Evolutionary conservation across 2,329 filamentous ascomycete genomes (phyloP), one percentile per base, ranked within the genome.

Genomic region (Camptophora hylomeconis): DNA sequence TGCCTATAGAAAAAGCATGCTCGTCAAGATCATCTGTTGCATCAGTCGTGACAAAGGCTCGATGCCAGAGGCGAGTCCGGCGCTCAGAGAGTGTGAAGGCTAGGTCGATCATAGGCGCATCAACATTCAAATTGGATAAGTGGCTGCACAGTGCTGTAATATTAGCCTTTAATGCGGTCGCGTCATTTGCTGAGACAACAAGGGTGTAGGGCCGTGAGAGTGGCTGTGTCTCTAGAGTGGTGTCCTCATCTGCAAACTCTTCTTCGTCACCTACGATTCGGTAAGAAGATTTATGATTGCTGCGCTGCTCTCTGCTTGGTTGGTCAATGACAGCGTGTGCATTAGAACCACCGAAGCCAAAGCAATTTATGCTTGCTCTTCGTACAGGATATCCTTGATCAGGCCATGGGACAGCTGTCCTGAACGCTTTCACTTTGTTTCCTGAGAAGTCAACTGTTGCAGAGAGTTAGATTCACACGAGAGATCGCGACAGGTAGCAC

Each of bases 331-430:
- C 34, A 19, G 29, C 29, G 24, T 42, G 40, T 4, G 38, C 39
- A 29, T 42, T 44, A 2, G 35, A 20, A 20, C 41, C 41, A 15
- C 37, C 37, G 25, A 32, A 41, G 5, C 39, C 42, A 24, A 44
- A 45, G 8, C 31, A 33, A 17, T 40, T 42, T 19, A 41, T 18
- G 18, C 32, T 35, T 14, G 31, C 31, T 14, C 38, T 32, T n/a
- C 28, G 31, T n/a, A n/a, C n/a, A n/a, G n/a, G n/a, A 11, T 24
- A 20, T 5, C 35, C 27, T 7, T 11, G 17, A 2, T 13, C 9
- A 11, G 38, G 35, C 35, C 35, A 40, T 13, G 35, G 28, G n/a
- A 25, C n/a, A n/a, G n/a, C n/a, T n/a, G n/a, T 20, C 19, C 8
- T 20, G 19, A n/a, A n/a, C n/a, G n/a, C n/a, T n/a, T n/a, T n/a